Conservation (phyloP, 169 alveolate genomes). For the Plasmodium fragile region DNA sequence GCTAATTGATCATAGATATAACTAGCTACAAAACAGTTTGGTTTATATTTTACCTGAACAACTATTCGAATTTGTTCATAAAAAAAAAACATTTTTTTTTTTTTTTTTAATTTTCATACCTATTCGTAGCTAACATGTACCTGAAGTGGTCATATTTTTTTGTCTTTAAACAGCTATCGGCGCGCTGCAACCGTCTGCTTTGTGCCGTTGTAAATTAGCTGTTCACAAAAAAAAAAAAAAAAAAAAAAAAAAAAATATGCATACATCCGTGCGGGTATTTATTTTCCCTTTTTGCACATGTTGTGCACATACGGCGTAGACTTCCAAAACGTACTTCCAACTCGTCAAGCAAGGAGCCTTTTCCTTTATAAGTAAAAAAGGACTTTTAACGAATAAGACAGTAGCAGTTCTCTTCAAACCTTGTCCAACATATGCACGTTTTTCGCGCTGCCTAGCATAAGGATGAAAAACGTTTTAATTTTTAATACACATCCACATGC, state of each 20-base stretch:
- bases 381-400: not conserved
- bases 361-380: not conserved
- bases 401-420: not conserved
- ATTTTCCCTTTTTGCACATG: constrained; percentile 23
- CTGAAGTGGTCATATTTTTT: not conserved
- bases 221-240: constrained; percentile 4
- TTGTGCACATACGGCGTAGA: constrained; percentile 23
- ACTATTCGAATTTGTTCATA: not conserved
- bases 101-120: not conserved
- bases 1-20: not conserved
- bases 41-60: not conserved
- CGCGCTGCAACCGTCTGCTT: not conserved
- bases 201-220: not conserved
- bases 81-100: not conserved
- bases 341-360: not conserved
- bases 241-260: not conserved
- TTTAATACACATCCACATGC: not conserved
- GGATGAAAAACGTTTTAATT: not conserved
- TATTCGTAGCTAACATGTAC: not conserved
- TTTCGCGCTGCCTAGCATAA: not conserved
- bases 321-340: not conserved
- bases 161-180: not conserved
- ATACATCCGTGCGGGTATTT: not conserved
- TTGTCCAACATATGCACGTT: not conserved
- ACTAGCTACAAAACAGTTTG: not conserved